Evolutionary conservation across 2,329 filamentous ascomycete genomes (phyloP), one percentile per base, ranked within the genome.

Genomic region (Magnaporthiopsis incrustans): DNA sequence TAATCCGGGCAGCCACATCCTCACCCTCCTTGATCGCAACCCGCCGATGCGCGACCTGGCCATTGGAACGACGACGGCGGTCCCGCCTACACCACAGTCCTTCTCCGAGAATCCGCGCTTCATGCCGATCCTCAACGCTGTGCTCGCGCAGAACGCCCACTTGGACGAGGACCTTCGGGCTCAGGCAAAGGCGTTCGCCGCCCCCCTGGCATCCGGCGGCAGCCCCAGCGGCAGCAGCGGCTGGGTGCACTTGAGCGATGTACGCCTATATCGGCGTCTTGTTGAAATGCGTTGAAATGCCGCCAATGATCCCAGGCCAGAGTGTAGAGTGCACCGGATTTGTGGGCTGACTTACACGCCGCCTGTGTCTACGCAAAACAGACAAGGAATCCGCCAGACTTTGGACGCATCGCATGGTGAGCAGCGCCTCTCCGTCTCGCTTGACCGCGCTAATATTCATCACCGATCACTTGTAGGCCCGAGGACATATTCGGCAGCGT

Each of bases 401-500:
- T 81, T 77, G 87, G 87, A 22, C 76, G 87, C 63, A 89, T 89
- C 71, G 85, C 87, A 2, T 89, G 84, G 74, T 74, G 61, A 60
- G 69, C 65, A 60, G 69, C 65, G 22, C 15, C 14, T 22, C 27
- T 25, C 56, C 64, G 26, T 44, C 57, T 53, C 30, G 14, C 26
- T 57, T 30, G 15, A 26, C 18, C 27, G 38, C 63, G 18, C 27
- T 27, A 35, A 15, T 50, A 15, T 33, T 44, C n/a, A 57, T 22
- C 27, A 25, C 57, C 57, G 22, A 61, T 27, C 26, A 25, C 14
- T 22, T 11, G 1, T 53, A 74, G 73, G 79, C 86, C 87, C 1
- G 87, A 89, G 69, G 87, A 90, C 70, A 90, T 90, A 53, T 77
- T 90, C 63, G 87, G 87, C 53, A 89, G 86, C 67, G 79, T 89